These are phyloP conservation scores for Cercospora sp. DNA, from an alignment of 2,329 filamentous ascomycete species.

Conservation along the genomic window DNA sequence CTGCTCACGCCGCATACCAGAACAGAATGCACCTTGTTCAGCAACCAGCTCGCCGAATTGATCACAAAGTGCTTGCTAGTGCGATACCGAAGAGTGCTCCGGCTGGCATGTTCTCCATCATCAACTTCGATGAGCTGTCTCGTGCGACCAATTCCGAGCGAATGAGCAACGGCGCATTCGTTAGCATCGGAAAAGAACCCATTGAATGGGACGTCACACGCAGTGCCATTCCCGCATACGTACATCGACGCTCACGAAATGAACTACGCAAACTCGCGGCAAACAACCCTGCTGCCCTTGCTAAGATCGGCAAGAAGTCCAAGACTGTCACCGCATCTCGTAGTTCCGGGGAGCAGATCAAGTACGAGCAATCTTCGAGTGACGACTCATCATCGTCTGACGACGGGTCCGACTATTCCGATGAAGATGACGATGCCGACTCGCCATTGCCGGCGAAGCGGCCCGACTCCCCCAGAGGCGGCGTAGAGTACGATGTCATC, in stretches of 20 bases:
- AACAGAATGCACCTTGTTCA: constrained; percentile 9
- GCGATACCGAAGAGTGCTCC: constrained; percentile 34
- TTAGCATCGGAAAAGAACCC: constrained; percentile 46
- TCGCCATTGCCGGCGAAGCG: constrained; percentile 57
- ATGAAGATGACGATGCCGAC: constrained; percentile 55
- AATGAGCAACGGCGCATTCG: constrained; percentile 42
- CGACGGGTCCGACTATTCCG: constrained; percentile 54
- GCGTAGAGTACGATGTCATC: constrained; percentile 59
- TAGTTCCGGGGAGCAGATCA: constrained; percentile 21
- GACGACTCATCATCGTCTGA: constrained; percentile 50
- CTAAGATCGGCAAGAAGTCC: constrained; percentile 41
- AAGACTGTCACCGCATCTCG: constrained; percentile 23
- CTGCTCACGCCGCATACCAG: constrained; percentile 19
- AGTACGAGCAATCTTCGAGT: constrained; percentile 45
- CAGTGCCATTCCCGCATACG: constrained; percentile 47
- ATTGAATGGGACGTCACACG: constrained; percentile 48
- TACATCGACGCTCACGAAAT: constrained; percentile 47
- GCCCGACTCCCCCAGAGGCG: constrained; percentile 53
- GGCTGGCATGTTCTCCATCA: constrained; percentile 44
- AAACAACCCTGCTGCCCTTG: constrained; percentile 44
- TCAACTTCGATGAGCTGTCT: constrained; percentile 44
- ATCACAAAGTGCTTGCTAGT: constrained; percentile 32
- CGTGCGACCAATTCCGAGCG: constrained; percentile 48
- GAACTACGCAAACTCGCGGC: constrained; percentile 47
- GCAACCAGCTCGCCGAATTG: constrained; percentile 21